Base-by-base conservation (phyloP, 768 basidiomycete species). In the Guyanaporus albipodus region DNA sequence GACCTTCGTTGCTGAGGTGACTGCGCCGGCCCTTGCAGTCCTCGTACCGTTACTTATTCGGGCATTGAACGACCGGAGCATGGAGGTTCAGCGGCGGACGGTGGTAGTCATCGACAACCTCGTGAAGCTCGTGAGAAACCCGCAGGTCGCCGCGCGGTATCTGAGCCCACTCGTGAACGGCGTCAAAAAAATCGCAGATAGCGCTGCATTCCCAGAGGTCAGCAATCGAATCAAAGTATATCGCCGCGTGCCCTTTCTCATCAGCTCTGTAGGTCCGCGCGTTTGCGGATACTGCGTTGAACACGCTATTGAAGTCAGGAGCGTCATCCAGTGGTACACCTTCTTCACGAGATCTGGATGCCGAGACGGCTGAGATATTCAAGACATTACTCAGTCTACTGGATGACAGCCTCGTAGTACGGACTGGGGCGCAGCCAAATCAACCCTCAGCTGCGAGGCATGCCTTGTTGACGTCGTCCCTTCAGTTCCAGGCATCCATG, bases 1-100 rank as follows among this genome's bases (percentile, higher is more conserved):
- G 15, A 97, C 95, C 14, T 98, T 97, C 55, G 95, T 98, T 49
- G 89, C 94, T 42, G 95, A 98, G 71, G 91, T 98, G 56, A 96
- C 87, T 19, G 83, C 91, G 0, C 94, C 95, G n/a, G 91, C 94
- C 10, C 79, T 98, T 24, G 95, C 95, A 14, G 92, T 98, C 54
- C 81, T 98, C 46, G 91, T 94, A 7, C 95, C 95, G 7, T 80
- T 98, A 19, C 75, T 98, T 38, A 75, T 80, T 34, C 91, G 95
- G 60, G 94, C 91, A 9, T 74, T 97, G 57, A 94, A 94, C 55
- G 94, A 96, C 64, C 80, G 94, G 54, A 92, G 91, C 48, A 96
- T 93, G 85, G 93, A 96, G 58, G 90, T 93, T 17, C 92, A 95
- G 63, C 86, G 95, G 46, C 83, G 95, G 48, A 86, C 91, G 1